phyloP scores from a whole-genome alignment of 208 protist species.

The Leishmania turanica region DNA sequence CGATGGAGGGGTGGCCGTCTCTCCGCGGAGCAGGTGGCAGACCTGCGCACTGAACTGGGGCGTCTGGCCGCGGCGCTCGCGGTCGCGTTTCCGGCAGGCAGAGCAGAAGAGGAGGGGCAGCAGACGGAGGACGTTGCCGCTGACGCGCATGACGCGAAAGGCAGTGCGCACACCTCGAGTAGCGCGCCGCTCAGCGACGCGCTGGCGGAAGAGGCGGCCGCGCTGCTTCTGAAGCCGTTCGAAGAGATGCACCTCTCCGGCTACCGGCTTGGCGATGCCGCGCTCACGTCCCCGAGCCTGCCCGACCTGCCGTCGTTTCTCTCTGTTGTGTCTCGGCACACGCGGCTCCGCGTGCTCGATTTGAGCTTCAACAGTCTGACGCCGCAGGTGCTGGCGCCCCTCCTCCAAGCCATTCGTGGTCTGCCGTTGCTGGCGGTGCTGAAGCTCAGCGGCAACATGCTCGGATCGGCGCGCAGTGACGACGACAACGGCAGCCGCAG shows the following conservation, averaged over 20 bases:
- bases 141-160: neutral
- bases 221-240: conserved; percentile 18
- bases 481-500: conserved; percentile 1
- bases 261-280: conserved; percentile 23
- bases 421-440: conserved; percentile 42
- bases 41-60: neutral
- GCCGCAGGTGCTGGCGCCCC: conserved; percentile 23
- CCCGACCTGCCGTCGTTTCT: conserved; percentile 23
- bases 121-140: too few species aligned
- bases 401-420: conserved; percentile 18
- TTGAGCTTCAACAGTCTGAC: conserved; percentile 68
- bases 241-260: conserved; percentile 19
- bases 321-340: conserved; percentile 34
- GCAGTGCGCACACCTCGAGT: neutral
- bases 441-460: conserved; percentile 59
- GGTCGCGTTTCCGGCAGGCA: neutral
- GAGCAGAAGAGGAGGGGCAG: neutral
- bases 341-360: conserved; percentile 42
- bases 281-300: conserved; percentile 1
- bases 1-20: neutral
- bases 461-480: conserved; percentile 25
- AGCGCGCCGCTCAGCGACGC: neutral
- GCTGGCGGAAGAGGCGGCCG: neutral
- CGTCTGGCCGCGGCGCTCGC: neutral
- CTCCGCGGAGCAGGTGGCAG: neutral